These are phyloP conservation scores for Gnetum montanum DNA, from an alignment of 75 land plant genomes.

Conservation along the genomic window DNA sequence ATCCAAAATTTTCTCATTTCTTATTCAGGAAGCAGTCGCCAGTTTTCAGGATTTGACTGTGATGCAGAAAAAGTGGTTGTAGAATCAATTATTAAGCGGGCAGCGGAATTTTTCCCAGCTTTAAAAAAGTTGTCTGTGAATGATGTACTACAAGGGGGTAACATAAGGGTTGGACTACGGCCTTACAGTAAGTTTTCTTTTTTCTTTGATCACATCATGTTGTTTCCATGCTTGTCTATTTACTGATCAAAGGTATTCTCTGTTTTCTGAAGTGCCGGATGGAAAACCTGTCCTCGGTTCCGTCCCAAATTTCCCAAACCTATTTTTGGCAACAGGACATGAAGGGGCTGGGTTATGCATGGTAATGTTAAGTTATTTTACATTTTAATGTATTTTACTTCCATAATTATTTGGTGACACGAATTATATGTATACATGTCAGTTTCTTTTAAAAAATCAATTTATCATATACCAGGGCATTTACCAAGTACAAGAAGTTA, in stretches of 20 bases:
- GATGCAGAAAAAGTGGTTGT: conserved; percentile 42
- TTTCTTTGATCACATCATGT: neutral
- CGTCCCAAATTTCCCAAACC: conserved; percentile 54
- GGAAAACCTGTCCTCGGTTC: conserved; percentile 85
- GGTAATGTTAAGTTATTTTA: conserved; percentile 38
- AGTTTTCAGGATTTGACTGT: conserved; percentile 65
- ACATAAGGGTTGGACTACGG: conserved; percentile 65
- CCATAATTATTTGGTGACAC: neutral
- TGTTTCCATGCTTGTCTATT: no score
- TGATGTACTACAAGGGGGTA: conserved; percentile 16
- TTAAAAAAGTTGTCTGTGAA: conserved; percentile 19
- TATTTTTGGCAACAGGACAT: conserved; percentile 89
- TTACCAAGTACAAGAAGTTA: no score
- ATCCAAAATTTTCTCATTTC: neutral
- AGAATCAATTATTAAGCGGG: conserved; percentile 52
- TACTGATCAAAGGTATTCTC: no score
- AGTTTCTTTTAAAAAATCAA: no score
- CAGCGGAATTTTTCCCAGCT: conserved; percentile 60
- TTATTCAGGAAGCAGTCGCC: conserved; percentile 83
- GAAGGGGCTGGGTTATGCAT: conserved; percentile 86
- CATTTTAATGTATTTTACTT: neutral
- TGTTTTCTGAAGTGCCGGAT: conserved; percentile 70
- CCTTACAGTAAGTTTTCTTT: conserved; percentile 62
- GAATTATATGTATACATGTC: no score
- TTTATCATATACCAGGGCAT: no score